phyloP scores from a whole-genome alignment of 2,329 filamentous ascomycete species.

The Penicillium sp. region DNA sequence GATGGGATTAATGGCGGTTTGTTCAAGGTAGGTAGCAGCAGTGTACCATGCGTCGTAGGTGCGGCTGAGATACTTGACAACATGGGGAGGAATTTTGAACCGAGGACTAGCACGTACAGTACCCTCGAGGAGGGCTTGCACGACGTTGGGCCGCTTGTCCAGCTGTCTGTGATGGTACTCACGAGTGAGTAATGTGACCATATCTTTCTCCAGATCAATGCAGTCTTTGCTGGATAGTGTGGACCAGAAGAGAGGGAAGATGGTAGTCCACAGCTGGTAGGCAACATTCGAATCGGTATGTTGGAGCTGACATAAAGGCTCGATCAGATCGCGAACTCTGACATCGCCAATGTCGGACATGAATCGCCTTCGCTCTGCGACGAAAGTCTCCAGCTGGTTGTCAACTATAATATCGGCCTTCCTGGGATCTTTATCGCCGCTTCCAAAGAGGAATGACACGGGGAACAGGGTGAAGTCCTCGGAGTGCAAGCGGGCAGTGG shows the following conservation, averaged over 20 bases:
- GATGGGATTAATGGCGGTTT: slow-evolving; percentile 77
- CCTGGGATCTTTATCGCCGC: slow-evolving; percentile 68
- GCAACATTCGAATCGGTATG: slow-evolving; percentile 80
- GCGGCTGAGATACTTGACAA: slow-evolving; percentile 90
- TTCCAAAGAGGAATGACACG: slow-evolving; percentile 68
- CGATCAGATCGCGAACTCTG: slow-evolving; percentile 81
- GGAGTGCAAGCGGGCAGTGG: slow-evolving; percentile 70
- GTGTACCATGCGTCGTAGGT: slow-evolving; percentile 98
- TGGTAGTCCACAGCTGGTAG: slow-evolving; percentile 82
- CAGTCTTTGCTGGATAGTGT: slow-evolving; percentile 83
- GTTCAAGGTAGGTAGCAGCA: slow-evolving; percentile 85
- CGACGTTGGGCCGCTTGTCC: slow-evolving; percentile 91
- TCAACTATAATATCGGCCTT: slow-evolving; percentile 69
- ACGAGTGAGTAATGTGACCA: slow-evolving; percentile 87
- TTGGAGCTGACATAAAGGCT: slow-evolving; percentile 87
- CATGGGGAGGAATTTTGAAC: slow-evolving; percentile 91
- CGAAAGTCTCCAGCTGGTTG: slow-evolving; percentile 75
- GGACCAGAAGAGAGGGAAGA: slow-evolving; percentile 95
- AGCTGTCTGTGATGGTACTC: slow-evolving; percentile 94
- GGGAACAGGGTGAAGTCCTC: slow-evolving; percentile 82
- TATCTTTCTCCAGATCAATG: slow-evolving; percentile 81
- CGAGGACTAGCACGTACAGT: slow-evolving; percentile 79
- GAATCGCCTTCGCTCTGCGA: slow-evolving; percentile 78
- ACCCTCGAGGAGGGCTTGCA: slow-evolving; percentile 87
- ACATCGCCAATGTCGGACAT: slow-evolving; percentile 79